Evolutionary conservation across 2,329 filamentous ascomycete genomes (phyloP), one percentile per base, ranked within the genome.

Genomic region (Pseudonectria buxi): DNA sequence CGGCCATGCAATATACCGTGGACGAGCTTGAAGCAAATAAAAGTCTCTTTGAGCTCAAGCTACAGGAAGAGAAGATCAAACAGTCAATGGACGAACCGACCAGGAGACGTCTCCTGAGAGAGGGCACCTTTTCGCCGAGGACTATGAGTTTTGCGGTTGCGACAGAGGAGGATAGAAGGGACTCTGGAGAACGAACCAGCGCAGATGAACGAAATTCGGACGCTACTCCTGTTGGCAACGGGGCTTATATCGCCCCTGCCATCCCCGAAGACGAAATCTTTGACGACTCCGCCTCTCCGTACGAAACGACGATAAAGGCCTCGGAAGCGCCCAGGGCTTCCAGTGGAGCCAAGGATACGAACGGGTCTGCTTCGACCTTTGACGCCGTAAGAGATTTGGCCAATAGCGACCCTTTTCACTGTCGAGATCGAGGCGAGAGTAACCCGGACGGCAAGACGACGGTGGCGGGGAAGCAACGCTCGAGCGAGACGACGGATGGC

Each of bases 11-110:
- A 33, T 95, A 94, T 59, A 86, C 83, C 10, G 81, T 94, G 10
- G 76, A 84, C 16, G 87, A 95, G 60, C 80, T 96, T 15, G 71
- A 84, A 33, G 66, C 66, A 39, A 96, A 96, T 60, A 85, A 83
- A 58, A 62, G 64, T 3, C 69, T 81, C 6, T 96, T 94, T 73
- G 76, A 86, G 48, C 64, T 65, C 31, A 78, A 74, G 44, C 76
- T 90, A 28, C 68, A 74, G 26, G 68, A 79, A 32, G 81, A 83
- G 47, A 76, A 79, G 54, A 65, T 69, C 26, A 71, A 64, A 40
- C 41, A 62, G 30, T 36, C 39, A 6, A 38, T 51, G 30, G 64
- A 66, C 49, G 65, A 62, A 11, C 54, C 60, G n/a, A 54, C 61
- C 18, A 55, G 55, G 36, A 58, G 47, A 37, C 59, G 51, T 27